A percentile compares a stretch with the other conserved stretches of the same genome.
phyloP scores from a whole-genome alignment of 2,329 filamentous ascomycete species.

The Sporothrix globosa region DNA sequence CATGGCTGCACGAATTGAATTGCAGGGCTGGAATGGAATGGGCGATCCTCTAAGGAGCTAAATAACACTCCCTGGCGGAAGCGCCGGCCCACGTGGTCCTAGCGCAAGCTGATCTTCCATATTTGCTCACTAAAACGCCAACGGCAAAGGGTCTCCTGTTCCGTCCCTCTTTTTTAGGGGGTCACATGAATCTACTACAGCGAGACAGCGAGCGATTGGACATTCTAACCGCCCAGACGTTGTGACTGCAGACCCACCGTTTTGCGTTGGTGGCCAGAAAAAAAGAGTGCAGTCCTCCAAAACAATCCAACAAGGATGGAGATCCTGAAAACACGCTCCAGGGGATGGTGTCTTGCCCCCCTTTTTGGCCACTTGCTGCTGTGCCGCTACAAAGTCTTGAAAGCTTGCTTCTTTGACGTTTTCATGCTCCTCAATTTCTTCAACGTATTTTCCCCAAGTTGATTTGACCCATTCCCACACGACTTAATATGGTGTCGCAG shows the following conservation, averaged over 20 bases:
- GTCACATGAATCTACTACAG: conserved; percentile 5
- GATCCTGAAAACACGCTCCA: no score
- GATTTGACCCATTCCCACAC: no score
- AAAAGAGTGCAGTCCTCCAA: no score
- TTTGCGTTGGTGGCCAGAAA: no score
- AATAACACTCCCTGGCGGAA: neutral
- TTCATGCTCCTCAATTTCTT: no score
- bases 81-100: neutral
- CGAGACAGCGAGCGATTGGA: neutral
- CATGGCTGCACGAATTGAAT: neutral
- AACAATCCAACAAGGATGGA: no score
- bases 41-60: neutral
- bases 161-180: neutral
- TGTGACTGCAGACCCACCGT: no score
- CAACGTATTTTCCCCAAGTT: no score
- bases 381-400: no score
- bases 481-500: neutral
- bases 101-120: neutral
- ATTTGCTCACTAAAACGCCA: neutral
- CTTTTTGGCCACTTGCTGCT: no score
- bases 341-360: no score
- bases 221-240: neutral
- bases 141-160: neutral
- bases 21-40: neutral
- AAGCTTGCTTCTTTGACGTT: no score